Percentiles rank a stretch among this genome's conserved stretches.
Evolutionary conservation across 2,329 filamentous ascomycete genomes (phyloP).

Genomic region (Aspergillaceae sp.): DNA sequence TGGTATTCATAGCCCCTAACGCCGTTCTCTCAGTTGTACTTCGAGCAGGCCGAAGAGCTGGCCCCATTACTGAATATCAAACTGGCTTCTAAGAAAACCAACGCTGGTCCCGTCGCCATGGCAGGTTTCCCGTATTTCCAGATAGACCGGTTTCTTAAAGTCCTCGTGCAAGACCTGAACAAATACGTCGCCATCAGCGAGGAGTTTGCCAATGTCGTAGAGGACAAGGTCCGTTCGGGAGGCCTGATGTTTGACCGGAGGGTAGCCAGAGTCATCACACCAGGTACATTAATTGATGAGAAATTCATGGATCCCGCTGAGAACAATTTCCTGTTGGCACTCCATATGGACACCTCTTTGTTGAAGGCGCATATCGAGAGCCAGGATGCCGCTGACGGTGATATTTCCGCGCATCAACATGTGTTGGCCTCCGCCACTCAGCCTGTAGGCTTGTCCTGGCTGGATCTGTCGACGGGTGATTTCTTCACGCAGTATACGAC

Average conservation of each 20-base stretch:
- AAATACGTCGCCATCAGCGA: constrained; percentile 91
- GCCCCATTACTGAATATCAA: constrained; percentile 83
- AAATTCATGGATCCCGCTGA: constrained; percentile 91
- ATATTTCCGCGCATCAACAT: constrained; percentile 18
- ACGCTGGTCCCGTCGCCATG: constrained; percentile 73
- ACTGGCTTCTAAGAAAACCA: constrained; percentile 72
- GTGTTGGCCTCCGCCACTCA: constrained; percentile 27
- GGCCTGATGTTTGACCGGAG: constrained; percentile 76
- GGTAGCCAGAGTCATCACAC: constrained; percentile 82
- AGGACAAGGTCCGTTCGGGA: constrained; percentile 63
- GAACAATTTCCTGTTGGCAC: constrained; percentile 84
- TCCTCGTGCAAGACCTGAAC: constrained; percentile 81
- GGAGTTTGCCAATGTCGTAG: constrained; percentile 69
- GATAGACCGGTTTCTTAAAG: constrained; percentile 84
- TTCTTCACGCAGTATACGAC: constrained; percentile 78
- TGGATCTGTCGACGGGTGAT: constrained; percentile 89
- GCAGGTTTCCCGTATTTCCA: constrained; percentile 91
- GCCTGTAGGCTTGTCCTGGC: constrained; percentile 74
- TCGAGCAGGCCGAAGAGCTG: constrained; percentile 86
- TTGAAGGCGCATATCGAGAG: constrained; percentile 13
- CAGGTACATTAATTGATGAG: constrained; percentile 93
- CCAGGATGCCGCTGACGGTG: constrained; percentile 6
- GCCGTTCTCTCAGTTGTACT: constrained; percentile 57
- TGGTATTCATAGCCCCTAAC: constrained; percentile 3
- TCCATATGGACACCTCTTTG: constrained; percentile 49